Conservation (phyloP, 306 rosid species). For the Malus orientalis region DNA sequence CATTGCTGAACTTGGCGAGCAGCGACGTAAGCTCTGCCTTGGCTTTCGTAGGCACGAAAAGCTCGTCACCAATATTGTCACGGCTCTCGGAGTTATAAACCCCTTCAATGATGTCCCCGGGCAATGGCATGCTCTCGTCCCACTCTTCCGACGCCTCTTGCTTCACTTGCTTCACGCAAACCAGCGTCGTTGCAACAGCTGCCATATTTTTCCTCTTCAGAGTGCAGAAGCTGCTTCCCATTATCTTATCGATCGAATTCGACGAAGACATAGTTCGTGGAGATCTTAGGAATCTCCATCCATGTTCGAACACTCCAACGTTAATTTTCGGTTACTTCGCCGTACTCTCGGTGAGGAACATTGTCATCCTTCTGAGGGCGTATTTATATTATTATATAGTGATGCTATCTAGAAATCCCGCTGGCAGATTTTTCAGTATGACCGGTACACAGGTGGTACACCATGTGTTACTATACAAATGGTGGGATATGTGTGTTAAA, state of each 20-base stretch:
- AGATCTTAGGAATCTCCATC: conserved; percentile 5
- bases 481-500: too few relatives aligned
- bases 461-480: accelerated
- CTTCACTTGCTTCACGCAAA: conserved; percentile 63
- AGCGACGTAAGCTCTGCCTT: conserved; percentile 51
- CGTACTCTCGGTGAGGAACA: not conserved
- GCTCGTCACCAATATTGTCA: conserved; percentile 12
- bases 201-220: conserved; percentile 21
- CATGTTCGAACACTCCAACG: conserved; percentile 19
- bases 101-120: conserved; percentile 69
- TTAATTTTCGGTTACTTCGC: conserved; percentile 9
- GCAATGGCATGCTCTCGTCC: conserved; percentile 70
- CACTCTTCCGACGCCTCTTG: conserved; percentile 56
- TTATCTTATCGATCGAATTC: not conserved
- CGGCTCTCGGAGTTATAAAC: conserved; percentile 9
- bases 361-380: not conserved
- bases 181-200: conserved; percentile 21
- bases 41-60: conserved; percentile 34
- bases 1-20: conserved; percentile 40
- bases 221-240: not conserved
- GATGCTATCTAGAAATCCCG: conserved; percentile 5
- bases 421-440: not conserved
- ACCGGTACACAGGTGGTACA: too few relatives aligned
- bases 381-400: not conserved
- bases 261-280: not conserved